phyloP scores from a whole-genome alignment of 192 early-diverging fungal species.

The Kappamyces sp. region DNA sequence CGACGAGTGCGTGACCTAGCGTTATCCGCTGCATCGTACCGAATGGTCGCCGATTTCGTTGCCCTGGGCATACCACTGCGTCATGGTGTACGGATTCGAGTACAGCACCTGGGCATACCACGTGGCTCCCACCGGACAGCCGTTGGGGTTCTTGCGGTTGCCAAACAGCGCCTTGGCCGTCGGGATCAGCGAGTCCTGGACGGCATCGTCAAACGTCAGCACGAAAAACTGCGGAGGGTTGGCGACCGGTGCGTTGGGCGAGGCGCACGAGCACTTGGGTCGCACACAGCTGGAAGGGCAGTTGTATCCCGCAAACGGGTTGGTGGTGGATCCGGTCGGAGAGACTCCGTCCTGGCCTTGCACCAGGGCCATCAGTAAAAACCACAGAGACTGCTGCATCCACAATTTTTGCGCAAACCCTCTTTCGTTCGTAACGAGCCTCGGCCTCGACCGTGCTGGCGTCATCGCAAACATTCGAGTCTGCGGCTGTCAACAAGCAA shows the following conservation, averaged over 20 bases:
- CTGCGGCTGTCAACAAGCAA: too few relatives aligned
- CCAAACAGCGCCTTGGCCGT: slow-evolving; percentile 10
- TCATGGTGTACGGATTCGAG: slow-evolving; percentile 44
- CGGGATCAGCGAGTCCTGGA: slow-evolving; percentile 27
- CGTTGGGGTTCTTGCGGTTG: slow-evolving; percentile 43
- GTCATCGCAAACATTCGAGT: too few relatives aligned
- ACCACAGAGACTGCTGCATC: too few relatives aligned
- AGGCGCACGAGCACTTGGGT: slow-evolving; percentile 26
- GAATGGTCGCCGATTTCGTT: slow-evolving; percentile 63
- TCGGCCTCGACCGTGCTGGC: too few relatives aligned
- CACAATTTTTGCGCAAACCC: too few relatives aligned
- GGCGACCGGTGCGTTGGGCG: slow-evolving; percentile 17
- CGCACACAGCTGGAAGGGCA: slow-evolving; percentile 20
- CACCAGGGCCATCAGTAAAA: too few relatives aligned
- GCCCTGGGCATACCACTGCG: slow-evolving; percentile 52
- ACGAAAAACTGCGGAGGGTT: slow-evolving; percentile 54
- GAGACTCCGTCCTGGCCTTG: too few relatives aligned
- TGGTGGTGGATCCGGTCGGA: too few relatives aligned
- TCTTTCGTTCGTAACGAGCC: too few relatives aligned
- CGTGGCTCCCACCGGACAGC: slow-evolving; percentile 53
- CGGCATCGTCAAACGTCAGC: slow-evolving; percentile 61
- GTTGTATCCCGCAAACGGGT: slow-evolving; percentile 21
- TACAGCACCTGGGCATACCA: slow-evolving; percentile 59
- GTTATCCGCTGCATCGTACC: slow-evolving; percentile 31
- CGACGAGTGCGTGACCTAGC: slow-evolving; percentile 20